Evolutionary conservation across 352 stramenopile genomes (phyloP).

Genomic region (Pythium scleroteichum): DNA sequence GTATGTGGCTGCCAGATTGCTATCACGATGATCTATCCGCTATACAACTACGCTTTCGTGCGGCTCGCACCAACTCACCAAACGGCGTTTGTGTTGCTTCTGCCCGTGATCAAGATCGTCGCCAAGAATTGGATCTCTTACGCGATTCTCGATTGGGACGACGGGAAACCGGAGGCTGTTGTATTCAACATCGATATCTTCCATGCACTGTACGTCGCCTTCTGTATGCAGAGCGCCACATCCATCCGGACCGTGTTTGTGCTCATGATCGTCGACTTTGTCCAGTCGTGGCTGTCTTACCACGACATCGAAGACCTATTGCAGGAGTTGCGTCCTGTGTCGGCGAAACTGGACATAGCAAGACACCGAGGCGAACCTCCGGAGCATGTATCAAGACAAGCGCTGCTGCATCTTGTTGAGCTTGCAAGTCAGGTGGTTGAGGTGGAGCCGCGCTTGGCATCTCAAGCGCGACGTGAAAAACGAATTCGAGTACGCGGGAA

Average conservation of each 20-base stretch:
- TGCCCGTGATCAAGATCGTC: constrained; percentile 44
- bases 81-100: constrained; percentile 34
- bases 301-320: constrained; percentile 21
- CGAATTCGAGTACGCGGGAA: not conserved
- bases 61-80: constrained; percentile 26
- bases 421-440: constrained; percentile 3
- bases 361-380: not conserved
- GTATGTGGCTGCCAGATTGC: constrained; percentile 16
- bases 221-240: constrained; percentile 38
- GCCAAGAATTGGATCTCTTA: constrained; percentile 41
- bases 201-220: constrained; percentile 45
- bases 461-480: not conserved
- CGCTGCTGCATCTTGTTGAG: constrained; percentile 1
- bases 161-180: constrained; percentile 41
- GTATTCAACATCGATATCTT: constrained; percentile 62
- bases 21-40: constrained; percentile 35
- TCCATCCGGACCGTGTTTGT: constrained; percentile 27
- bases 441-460: constrained; percentile 9
- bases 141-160: constrained; percentile 24
- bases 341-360: constrained; percentile 7
- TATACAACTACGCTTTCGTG: constrained; percentile 45
- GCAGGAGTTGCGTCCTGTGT: not conserved
- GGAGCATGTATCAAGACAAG: not conserved
- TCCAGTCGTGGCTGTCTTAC: constrained; percentile 35
- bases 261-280: constrained; percentile 36